Conservation (phyloP, 228 moss, liverwort and hornwort species). For the Sphagnum magellanicum region DNA sequence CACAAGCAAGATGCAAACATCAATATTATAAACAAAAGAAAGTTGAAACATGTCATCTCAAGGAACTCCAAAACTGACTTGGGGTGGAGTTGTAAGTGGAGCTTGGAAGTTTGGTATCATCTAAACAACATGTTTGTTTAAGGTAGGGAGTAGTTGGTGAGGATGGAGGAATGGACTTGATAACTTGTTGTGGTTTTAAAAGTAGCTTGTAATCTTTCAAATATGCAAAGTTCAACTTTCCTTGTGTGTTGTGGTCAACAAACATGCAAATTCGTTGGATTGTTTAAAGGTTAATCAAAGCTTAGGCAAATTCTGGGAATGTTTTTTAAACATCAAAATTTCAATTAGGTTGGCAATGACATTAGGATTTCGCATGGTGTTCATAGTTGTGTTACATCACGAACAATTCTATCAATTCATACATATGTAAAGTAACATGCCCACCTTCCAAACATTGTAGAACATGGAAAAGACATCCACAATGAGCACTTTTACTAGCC, state of each 20-base stretch:
- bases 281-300: not conserved
- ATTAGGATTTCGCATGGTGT: no score
- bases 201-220: constrained; percentile 52
- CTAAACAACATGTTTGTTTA: constrained; percentile 22
- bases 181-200: constrained; percentile 17
- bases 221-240: constrained; percentile 67
- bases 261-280: constrained; percentile 81
- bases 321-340: no score
- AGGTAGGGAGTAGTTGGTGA: constrained; percentile 22
- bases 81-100: constrained; percentile 15
- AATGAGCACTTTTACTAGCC: no score
- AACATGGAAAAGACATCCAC: no score
- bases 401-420: no score
- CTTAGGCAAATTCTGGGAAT: no score
- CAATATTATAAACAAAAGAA: not conserved
- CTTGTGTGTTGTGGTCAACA: constrained; percentile 71
- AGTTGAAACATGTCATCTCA: not conserved
- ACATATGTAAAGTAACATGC: no score
- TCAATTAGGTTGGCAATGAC: no score
- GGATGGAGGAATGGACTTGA: constrained; percentile 18
- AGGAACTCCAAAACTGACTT: constrained; percentile 13
- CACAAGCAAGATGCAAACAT: not conserved
- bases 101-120: constrained; percentile 31
- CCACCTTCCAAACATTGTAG: no score
- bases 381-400: no score